Evolutionary conservation across 345 rosid species (phyloP).

Genomic region (Brassica napus): DNA sequence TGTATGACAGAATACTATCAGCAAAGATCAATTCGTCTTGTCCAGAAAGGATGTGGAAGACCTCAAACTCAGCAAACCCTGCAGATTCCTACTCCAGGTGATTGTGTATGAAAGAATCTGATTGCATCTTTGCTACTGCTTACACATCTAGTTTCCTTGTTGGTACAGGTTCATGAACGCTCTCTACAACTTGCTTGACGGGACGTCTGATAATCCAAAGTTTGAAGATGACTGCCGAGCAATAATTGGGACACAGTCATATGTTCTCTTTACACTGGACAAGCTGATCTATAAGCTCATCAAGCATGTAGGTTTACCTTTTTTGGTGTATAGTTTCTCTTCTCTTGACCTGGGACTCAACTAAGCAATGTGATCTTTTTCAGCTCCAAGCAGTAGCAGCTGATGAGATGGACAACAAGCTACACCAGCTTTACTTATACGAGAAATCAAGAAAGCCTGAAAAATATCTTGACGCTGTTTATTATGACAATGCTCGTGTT

Average conservation of each 20-base stretch:
- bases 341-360: not conserved
- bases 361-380: constrained; percentile 18
- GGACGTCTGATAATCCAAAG: constrained; percentile 88
- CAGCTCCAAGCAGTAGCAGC: constrained; percentile 87
- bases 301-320: constrained; percentile 61
- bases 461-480: constrained; percentile 66
- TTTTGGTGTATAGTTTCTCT: not conserved
- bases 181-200: constrained; percentile 88
- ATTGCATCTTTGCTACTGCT: constrained; percentile 16
- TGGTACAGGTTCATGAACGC: constrained; percentile 80
- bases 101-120: not conserved
- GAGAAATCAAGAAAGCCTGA: constrained; percentile 80
- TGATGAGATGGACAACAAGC: constrained; percentile 90
- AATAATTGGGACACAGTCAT: constrained; percentile 94
- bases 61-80: constrained; percentile 65
- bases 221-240: constrained; percentile 98
- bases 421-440: constrained; percentile 76
- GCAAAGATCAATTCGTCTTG: constrained; percentile 92
- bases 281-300: constrained; percentile 88
- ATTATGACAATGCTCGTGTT: constrained; percentile 80
- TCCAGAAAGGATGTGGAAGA: constrained; percentile 85
- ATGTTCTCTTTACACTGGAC: constrained; percentile 89
- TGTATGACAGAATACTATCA: constrained; percentile 86
- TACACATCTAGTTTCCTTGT: constrained; percentile 5
- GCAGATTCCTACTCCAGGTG: constrained; percentile 88